phyloP scores from a whole-genome alignment of 2,329 filamentous ascomycete genomes.

The Rutstroemia sp. region DNA sequence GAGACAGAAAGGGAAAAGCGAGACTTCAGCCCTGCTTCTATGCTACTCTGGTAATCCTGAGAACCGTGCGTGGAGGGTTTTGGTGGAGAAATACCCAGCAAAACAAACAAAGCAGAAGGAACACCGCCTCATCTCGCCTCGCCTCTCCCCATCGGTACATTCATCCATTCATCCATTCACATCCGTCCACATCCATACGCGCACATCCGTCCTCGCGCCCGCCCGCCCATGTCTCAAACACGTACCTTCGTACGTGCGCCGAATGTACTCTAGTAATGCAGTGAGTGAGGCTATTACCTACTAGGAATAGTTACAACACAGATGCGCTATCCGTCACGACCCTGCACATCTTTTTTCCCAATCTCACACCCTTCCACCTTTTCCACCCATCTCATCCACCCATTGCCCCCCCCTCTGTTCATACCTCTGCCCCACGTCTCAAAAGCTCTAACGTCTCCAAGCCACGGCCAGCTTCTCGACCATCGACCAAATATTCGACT shows the following conservation, averaged over 20 bases:
- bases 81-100: not conserved
- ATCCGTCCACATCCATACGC: not conserved
- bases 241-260: too few relatives aligned
- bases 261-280: not conserved
- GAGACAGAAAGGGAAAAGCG: not conserved
- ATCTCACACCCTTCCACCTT: not conserved
- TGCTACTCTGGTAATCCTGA: not conserved
- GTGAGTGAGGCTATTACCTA: not conserved
- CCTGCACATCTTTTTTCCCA: slow-evolving; percentile 1
- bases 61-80: not conserved
- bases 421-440: not conserved
- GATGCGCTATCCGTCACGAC: not conserved
- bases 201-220: too few relatives aligned
- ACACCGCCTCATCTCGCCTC: not conserved
- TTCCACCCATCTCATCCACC: not conserved
- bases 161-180: not conserved
- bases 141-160: not conserved
- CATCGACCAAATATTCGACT: not conserved
- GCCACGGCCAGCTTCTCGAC: not conserved
- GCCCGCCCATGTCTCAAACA: too few relatives aligned
- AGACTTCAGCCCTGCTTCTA: slow-evolving; percentile 4
- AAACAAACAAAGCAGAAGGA: not conserved
- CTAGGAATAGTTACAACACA: not conserved
- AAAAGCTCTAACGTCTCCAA: not conserved
- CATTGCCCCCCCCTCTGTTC: not conserved